phyloP scores from a whole-genome alignment of 2,329 filamentous ascomycete species.

The Eutypa lata region DNA sequence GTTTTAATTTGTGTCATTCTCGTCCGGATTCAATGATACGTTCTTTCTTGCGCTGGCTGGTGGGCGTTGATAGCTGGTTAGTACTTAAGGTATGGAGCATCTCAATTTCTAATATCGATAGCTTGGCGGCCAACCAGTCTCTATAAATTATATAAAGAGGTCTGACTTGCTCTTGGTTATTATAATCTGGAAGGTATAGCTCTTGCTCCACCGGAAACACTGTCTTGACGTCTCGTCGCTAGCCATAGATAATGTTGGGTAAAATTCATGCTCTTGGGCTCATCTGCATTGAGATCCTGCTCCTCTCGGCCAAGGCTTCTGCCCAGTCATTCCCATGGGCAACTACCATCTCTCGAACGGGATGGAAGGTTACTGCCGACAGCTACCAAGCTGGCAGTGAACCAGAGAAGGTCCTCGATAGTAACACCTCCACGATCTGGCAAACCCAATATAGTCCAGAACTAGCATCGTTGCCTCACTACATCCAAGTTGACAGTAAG shows the following conservation, averaged over 20 bases:
- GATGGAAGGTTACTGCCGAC: constrained; percentile 28
- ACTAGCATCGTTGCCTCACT: constrained; percentile 21
- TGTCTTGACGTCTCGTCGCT: no score
- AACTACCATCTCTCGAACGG: constrained; percentile 14
- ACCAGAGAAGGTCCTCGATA: constrained; percentile 26
- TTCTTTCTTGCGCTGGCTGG: no score
- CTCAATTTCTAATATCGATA: no score
- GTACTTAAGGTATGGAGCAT: no score
- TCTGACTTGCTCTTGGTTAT: no score
- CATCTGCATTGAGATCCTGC: not conserved
- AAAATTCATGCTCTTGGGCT: not conserved
- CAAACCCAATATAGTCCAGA: constrained; percentile 21
- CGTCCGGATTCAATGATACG: no score
- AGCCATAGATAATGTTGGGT: not conserved
- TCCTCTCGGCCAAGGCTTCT: constrained; percentile 9
- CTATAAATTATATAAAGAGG: no score
- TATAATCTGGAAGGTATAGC: no score
- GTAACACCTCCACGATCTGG: constrained; percentile 26
- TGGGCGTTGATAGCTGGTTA: no score
- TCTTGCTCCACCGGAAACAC: no score
- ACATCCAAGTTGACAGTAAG: constrained; percentile 26
- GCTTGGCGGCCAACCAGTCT: no score
- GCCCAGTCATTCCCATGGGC: constrained; percentile 17
- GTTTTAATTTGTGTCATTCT: not conserved
- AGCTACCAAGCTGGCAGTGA: constrained; percentile 24